These are phyloP conservation scores for Juncus effusus DNA, from an alignment of 176 grass and related monocot species.

Conservation along the genomic window DNA sequence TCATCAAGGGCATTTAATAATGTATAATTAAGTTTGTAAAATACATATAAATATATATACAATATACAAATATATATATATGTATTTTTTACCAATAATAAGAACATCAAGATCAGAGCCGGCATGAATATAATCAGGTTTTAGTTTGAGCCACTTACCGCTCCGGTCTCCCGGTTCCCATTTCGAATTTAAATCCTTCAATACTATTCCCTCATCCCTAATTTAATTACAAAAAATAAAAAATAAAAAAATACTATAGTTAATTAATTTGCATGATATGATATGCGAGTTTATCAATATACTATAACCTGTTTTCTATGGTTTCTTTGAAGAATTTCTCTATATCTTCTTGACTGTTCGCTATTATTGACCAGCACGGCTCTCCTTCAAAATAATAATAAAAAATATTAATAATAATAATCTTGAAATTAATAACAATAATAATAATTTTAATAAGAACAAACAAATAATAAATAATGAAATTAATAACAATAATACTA, in stretches of 20 bases:
- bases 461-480: slow-evolving; percentile 26
- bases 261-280: background rate
- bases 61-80: no score
- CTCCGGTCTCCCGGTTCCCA: slow-evolving; percentile 90
- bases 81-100: slow-evolving; percentile 63
- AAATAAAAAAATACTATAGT: background rate
- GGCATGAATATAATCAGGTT: slow-evolving; percentile 93
- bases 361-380: slow-evolving; percentile 85
- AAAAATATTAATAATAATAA: background rate
- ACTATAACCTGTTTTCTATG: slow-evolving; percentile 72
- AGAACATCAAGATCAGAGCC: slow-evolving; percentile 93
- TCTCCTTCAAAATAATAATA: slow-evolving; percentile 55
- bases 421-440: background rate
- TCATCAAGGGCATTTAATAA: background rate
- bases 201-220: slow-evolving; percentile 89
- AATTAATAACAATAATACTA: background rate
- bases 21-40: no score
- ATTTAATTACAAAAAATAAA: slow-evolving; percentile 25
- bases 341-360: slow-evolving; percentile 64
- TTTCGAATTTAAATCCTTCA: slow-evolving; percentile 92
- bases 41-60: background rate
- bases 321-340: slow-evolving; percentile 94
- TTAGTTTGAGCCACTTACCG: slow-evolving; percentile 95
- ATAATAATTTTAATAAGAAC: slow-evolving; percentile 10
- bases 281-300: slow-evolving; percentile 3